Conservation (phyloP, 2,329 filamentous ascomycete species). For the Hypoxylon sp. region DNA sequence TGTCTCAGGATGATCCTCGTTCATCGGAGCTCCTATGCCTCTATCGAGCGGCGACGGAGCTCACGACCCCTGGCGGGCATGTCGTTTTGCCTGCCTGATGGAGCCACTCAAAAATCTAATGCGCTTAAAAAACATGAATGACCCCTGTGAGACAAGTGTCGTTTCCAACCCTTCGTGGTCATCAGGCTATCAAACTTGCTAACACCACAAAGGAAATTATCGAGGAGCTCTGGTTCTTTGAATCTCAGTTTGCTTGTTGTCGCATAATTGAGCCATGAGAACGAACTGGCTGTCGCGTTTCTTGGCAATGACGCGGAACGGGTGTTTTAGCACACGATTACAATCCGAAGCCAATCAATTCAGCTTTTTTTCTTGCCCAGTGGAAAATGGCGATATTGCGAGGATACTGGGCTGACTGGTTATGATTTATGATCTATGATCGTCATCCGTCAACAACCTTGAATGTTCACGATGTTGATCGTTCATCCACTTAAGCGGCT, state of each 20-base stretch:
- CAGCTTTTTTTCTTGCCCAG: neutral
- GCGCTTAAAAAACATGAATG: constrained; percentile 9
- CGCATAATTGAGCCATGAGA: constrained; percentile 6
- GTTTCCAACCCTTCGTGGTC: constrained; percentile 32
- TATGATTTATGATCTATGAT: constrained; percentile 12
- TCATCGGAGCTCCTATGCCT: constrained; percentile 6
- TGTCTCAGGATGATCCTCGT: neutral
- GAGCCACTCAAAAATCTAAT: constrained; percentile 16
- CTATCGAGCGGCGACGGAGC: neutral
- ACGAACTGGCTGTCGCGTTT: neutral
- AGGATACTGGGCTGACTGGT: neutral
- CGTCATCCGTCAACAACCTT: constrained; percentile 12
- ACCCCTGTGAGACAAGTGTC: constrained; percentile 34
- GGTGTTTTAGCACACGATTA: neutral
- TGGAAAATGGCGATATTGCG: neutral
- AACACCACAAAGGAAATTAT: constrained; percentile 19
- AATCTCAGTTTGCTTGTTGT: constrained; percentile 11
- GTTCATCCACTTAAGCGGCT: constrained; percentile 19
- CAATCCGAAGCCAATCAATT: neutral
- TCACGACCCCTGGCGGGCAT: constrained; percentile 8
- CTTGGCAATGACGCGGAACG: constrained; percentile 15
- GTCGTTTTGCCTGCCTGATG: constrained; percentile 17
- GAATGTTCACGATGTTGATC: constrained; percentile 21
- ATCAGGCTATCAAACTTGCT: constrained; percentile 16
- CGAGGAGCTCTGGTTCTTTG: constrained; percentile 8